phyloP scores from a whole-genome alignment of 2,329 filamentous ascomycete species.

The Cylindrodendrum hubeiense region DNA sequence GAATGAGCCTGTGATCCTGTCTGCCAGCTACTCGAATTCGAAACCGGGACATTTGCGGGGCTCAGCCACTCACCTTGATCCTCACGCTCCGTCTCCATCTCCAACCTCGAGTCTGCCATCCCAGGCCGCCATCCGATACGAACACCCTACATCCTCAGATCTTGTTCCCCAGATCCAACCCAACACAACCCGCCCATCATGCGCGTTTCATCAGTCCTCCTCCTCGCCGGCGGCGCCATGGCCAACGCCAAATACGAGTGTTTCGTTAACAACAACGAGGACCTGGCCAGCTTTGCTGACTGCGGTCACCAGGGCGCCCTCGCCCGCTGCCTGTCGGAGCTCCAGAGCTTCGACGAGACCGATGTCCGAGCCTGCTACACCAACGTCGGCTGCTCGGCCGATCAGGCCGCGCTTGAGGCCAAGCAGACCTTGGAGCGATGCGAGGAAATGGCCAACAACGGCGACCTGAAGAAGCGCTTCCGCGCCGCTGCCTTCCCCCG shows the following conservation, averaged over 20 bases:
- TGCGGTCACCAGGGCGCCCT: conserved; percentile 60
- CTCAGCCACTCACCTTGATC: conserved; percentile 19
- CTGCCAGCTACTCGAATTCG: background rate
- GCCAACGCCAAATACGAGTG: conserved; percentile 52
- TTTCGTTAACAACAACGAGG: conserved; percentile 52
- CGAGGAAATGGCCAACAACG: conserved; percentile 40
- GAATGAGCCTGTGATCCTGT: background rate
- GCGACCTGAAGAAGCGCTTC: conserved; percentile 47
- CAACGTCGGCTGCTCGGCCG: conserved; percentile 50
- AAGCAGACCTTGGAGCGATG: conserved; percentile 48
- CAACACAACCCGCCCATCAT: conserved; percentile 33
- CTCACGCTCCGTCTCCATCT: too few relatives aligned
- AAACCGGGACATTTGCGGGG: conserved; percentile 20
- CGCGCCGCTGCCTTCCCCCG: conserved; percentile 34
- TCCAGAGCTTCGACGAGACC: conserved; percentile 45
- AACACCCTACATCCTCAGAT: conserved; percentile 1
- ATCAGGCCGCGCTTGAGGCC: conserved; percentile 47
- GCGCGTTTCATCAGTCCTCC: conserved; percentile 49
- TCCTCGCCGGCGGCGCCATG: conserved; percentile 51
- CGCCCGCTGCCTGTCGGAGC: conserved; percentile 55
- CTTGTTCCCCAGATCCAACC: background rate
- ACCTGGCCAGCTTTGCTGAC: conserved; percentile 55
- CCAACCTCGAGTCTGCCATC: conserved; percentile 16
- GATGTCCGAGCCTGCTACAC: conserved; percentile 55
- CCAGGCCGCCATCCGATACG: background rate